These are phyloP conservation scores for Fusarium continuum DNA, from an alignment of 2,329 filamentous ascomycete species.

Conservation along the genomic window DNA sequence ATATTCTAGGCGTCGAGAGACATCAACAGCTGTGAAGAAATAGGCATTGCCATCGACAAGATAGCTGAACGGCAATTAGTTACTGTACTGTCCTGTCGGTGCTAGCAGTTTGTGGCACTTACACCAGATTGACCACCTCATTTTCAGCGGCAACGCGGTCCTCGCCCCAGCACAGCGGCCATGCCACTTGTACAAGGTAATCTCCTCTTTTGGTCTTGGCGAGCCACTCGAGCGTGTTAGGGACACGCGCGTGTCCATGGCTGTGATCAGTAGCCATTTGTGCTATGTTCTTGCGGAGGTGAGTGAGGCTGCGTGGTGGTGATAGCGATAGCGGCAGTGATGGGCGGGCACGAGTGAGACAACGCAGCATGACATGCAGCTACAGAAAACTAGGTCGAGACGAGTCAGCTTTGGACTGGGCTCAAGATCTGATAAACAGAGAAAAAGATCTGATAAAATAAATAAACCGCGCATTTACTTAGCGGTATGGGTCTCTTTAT, in stretches of 20 bases:
- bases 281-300: constrained; percentile 3
- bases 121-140: constrained; percentile 42
- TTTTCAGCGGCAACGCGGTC: constrained; percentile 37
- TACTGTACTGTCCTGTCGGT: too few relatives aligned
- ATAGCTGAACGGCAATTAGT: constrained; percentile 40
- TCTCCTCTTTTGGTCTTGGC: constrained; percentile 42
- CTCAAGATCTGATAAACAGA: constrained; percentile 31
- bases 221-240: constrained; percentile 43
- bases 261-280: constrained; percentile 20
- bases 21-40: constrained; percentile 48
- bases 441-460: constrained; percentile 31
- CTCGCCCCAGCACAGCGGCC: constrained; percentile 44
- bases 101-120: background rate
- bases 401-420: constrained; percentile 11
- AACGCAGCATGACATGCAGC: constrained; percentile 27
- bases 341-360: constrained; percentile 19
- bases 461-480: constrained; percentile 32
- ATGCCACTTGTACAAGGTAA: constrained; percentile 46
- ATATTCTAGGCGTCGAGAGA: constrained; percentile 40
- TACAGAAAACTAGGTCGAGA: constrained; percentile 5
- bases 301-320: background rate
- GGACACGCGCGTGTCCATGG: constrained; percentile 34
- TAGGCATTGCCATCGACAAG: constrained; percentile 49
- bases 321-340: background rate
- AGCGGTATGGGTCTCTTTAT: constrained; percentile 25